Percentiles rank a stretch among this genome's conserved stretches.
Evolutionary conservation across 805 yeast species (phyloP).

Genomic region (Millerozyma acaciae): DNA sequence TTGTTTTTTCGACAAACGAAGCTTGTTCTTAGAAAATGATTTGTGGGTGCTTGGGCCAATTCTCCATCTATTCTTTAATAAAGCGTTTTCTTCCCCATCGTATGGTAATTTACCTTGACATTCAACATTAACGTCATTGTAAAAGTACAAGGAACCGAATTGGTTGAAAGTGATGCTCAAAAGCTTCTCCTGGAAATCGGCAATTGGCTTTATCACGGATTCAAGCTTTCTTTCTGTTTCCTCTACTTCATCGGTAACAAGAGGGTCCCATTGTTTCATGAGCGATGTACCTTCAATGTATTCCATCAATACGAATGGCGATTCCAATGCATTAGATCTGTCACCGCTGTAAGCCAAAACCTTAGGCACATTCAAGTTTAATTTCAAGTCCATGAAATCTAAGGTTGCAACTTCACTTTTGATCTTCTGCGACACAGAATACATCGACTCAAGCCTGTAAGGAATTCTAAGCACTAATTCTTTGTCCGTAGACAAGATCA

Average conservation of each 20-base stretch:
- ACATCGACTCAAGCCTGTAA: slow-evolving; percentile 67
- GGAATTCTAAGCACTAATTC: slow-evolving; percentile 80
- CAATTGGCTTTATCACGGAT: slow-evolving; percentile 66
- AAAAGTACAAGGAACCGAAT: slow-evolving; percentile 81
- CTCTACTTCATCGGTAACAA: slow-evolving; percentile 51
- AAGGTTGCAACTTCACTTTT: slow-evolving; percentile 91
- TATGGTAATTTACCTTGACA: slow-evolving; percentile 46
- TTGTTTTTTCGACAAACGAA: slow-evolving; percentile 46
- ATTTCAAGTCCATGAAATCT: slow-evolving; percentile 69
- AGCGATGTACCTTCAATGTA: slow-evolving; percentile 71
- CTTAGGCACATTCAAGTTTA: slow-evolving; percentile 68
- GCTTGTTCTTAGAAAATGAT: slow-evolving; percentile 68
- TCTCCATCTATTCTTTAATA: slow-evolving; percentile 68
- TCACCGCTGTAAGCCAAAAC: slow-evolving; percentile 65
- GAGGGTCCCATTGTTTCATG: slow-evolving; percentile 91
- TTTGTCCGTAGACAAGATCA: slow-evolving; percentile 59
- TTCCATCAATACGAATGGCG: slow-evolving; percentile 82
- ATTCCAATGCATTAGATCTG: slow-evolving; percentile 55
- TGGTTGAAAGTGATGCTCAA: slow-evolving; percentile 59
- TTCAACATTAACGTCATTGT: slow-evolving; percentile 54
- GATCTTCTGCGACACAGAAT: slow-evolving; percentile 60
- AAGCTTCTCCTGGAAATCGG: slow-evolving; percentile 58
- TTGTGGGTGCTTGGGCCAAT: slow-evolving; percentile 89
- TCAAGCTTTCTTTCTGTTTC: slow-evolving; percentile 48
- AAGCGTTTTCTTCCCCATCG: slow-evolving; percentile 57